Conservation (phyloP, 805 yeast species). For the Lipomyces sp. region DNA sequence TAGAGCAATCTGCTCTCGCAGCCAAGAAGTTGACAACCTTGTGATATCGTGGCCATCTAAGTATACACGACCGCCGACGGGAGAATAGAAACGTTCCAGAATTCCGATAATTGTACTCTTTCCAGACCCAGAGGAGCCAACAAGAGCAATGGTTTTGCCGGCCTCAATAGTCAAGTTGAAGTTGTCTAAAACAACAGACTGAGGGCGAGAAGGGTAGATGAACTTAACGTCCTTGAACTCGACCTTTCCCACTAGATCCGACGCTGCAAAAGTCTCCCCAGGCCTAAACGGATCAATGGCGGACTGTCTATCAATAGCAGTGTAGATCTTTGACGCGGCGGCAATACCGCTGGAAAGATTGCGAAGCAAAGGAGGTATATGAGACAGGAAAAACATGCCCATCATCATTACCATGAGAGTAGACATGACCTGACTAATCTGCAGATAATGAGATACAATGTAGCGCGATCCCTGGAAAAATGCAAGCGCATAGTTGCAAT, state of each 20-base stretch:
- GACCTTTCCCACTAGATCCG: slow-evolving; percentile 41
- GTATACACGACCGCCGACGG: slow-evolving; percentile 46
- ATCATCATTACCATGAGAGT: slow-evolving; percentile 23
- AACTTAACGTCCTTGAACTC: slow-evolving; percentile 31
- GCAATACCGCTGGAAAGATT: slow-evolving; percentile 41
- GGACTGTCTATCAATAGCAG: slow-evolving; percentile 44
- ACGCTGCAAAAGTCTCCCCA: slow-evolving; percentile 18
- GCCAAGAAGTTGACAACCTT: slow-evolving; percentile 49
- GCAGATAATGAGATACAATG: too few relatives aligned
- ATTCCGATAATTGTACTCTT: slow-evolving; percentile 47
- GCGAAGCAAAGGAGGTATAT: slow-evolving; percentile 42
- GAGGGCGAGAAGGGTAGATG: slow-evolving; percentile 36
- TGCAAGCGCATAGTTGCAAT: slow-evolving; percentile 42
- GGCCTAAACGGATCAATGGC: slow-evolving; percentile 38
- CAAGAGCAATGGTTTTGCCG: slow-evolving; percentile 82
- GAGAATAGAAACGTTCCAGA: slow-evolving; percentile 56
- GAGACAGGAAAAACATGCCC: slow-evolving; percentile 42
- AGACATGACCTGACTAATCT: too few relatives aligned
- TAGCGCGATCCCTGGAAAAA: too few relatives aligned
- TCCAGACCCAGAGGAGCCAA: slow-evolving; percentile 74
- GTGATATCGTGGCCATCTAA: slow-evolving; percentile 49
- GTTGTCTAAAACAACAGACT: slow-evolving; percentile 31
- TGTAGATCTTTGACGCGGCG: slow-evolving; percentile 41
- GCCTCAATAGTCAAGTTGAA: slow-evolving; percentile 49
- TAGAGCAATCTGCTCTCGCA: slow-evolving; percentile 53